phyloP scores from a whole-genome alignment of 768 basidiomycete species.

The Kwoniella sp. region DNA sequence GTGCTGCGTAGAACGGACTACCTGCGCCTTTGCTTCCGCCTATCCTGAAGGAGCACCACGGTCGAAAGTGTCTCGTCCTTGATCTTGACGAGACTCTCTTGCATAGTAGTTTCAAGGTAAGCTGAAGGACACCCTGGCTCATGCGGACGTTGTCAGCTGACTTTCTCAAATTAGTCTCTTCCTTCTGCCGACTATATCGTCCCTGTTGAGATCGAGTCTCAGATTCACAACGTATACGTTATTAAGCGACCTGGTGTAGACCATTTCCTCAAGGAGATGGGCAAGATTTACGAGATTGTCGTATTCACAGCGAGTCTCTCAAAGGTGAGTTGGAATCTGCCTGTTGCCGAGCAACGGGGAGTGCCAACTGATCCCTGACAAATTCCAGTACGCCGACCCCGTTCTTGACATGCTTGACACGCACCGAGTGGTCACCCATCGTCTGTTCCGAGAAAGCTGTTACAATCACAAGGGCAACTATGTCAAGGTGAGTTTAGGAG shows the following conservation, averaged over 20 bases:
- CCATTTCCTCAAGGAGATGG: constrained; percentile 95
- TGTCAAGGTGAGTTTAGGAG: constrained; percentile 86
- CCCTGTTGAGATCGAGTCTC: constrained; percentile 97
- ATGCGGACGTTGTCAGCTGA: neutral
- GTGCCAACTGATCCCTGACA: constrained; percentile 2
- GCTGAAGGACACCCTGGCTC: constrained; percentile 27
- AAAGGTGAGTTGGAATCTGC: constrained; percentile 67
- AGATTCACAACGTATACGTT: constrained; percentile 98
- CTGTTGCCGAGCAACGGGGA: neutral
- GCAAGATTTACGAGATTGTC: constrained; percentile 95
- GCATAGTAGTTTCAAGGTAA: constrained; percentile 96
- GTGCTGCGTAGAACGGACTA: constrained; percentile 68
- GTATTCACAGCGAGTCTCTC: constrained; percentile 97
- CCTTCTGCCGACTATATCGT: constrained; percentile 95
- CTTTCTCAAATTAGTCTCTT: constrained; percentile 67
- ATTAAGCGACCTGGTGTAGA: constrained; percentile 98
- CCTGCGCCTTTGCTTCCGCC: constrained; percentile 87
- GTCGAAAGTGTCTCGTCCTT: constrained; percentile 91
- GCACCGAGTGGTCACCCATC: constrained; percentile 86
- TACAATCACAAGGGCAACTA: constrained; percentile 99
- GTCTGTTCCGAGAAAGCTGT: constrained; percentile 95
- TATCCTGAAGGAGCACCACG: constrained; percentile 73
- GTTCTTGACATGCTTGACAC: constrained; percentile 95
- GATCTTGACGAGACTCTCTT: constrained; percentile 97
- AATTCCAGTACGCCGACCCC: constrained; percentile 87